Conservation (phyloP, 129 eudicot species). For the Flaveria sonorensis region DNA sequence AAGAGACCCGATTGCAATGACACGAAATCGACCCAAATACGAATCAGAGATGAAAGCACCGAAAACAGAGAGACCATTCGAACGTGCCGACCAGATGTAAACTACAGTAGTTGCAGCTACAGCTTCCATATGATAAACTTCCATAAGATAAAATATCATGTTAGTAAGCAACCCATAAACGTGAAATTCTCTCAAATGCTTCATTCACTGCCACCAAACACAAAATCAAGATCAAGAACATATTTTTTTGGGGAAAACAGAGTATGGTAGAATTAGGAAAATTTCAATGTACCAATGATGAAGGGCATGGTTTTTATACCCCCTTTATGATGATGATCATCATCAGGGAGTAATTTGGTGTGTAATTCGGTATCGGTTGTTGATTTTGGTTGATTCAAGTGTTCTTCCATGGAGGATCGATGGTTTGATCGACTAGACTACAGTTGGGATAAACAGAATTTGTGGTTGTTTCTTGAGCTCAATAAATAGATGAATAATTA, state of each 20-base stretch:
- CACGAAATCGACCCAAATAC: conserved; percentile 49
- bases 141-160: conserved; percentile 48
- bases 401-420: conserved; percentile 29
- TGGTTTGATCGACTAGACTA: too few relatives aligned
- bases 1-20: conserved; percentile 43
- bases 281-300: conserved; percentile 34
- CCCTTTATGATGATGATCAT: conserved; percentile 27
- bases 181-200: conserved; percentile 48
- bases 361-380: conserved; percentile 7
- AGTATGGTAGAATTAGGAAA: too few relatives aligned
- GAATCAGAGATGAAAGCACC: conserved; percentile 50
- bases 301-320: conserved; percentile 45
- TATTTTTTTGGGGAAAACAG: too few relatives aligned
- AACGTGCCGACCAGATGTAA: conserved; percentile 33
- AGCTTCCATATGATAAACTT: conserved; percentile 44
- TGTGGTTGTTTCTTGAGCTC: too few relatives aligned
- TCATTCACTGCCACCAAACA: conserved; percentile 29
- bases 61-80: conserved; percentile 37
- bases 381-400: background rate
- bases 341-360: conserved; percentile 23
- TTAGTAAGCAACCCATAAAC: conserved; percentile 37
- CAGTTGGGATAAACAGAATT: too few relatives aligned
- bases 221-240: too few relatives aligned
- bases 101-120: conserved; percentile 33
- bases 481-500: too few relatives aligned